Evolutionary conservation across 2,329 filamentous ascomycete species (phyloP).

Genomic region (Hymenoscyphus linearis): DNA sequence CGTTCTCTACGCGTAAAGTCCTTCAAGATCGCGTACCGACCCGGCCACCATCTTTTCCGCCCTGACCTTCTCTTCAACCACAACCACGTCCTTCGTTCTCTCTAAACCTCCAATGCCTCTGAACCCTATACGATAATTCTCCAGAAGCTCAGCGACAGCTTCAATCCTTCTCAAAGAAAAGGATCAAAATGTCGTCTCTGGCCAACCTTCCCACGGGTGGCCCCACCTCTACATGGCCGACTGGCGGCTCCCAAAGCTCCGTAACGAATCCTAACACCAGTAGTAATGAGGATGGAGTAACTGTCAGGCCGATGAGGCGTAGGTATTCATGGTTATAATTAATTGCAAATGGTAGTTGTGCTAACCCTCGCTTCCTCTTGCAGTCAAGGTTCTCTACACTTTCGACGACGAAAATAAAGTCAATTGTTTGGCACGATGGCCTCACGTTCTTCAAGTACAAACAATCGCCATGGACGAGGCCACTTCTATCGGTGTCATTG

Average conservation of each 20-base stretch:
- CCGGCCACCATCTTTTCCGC: slow-evolving; percentile 18
- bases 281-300: slow-evolving; percentile 45
- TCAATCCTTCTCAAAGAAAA: slow-evolving; percentile 14
- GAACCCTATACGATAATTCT: slow-evolving; percentile 12
- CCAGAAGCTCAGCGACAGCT: slow-evolving; percentile 14
- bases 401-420: slow-evolving; percentile 87
- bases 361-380: slow-evolving; percentile 10
- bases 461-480: slow-evolving; percentile 75
- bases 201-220: slow-evolving; percentile 13
- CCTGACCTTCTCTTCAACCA: slow-evolving; percentile 3
- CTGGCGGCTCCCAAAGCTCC: slow-evolving; percentile 18
- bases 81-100: slow-evolving; percentile 1
- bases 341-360: not conserved
- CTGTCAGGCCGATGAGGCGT: slow-evolving; percentile 56
- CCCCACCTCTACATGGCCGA: slow-evolving; percentile 15
- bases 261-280: slow-evolving; percentile 13
- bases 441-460: slow-evolving; percentile 72
- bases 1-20: slow-evolving; percentile 12
- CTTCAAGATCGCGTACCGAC: slow-evolving; percentile 22
- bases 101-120: slow-evolving; percentile 21
- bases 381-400: slow-evolving; percentile 95
- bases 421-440: slow-evolving; percentile 83
- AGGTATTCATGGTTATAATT: slow-evolving; percentile 35
- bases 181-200: slow-evolving; percentile 28
- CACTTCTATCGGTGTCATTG: slow-evolving; percentile 78